phyloP scores from a whole-genome alignment of 768 basidiomycete species.

The Agaricus blazei region DNA sequence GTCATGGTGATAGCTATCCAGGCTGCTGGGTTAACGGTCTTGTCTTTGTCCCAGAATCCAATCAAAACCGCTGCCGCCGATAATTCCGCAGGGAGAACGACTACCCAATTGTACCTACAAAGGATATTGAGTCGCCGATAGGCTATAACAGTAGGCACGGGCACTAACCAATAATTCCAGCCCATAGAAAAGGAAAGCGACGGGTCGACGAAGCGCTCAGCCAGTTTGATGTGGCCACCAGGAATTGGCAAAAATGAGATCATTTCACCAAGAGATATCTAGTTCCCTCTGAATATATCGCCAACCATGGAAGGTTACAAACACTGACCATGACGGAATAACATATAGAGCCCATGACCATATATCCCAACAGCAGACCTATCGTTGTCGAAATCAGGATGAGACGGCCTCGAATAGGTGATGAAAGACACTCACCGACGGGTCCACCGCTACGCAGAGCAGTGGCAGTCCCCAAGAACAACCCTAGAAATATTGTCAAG shows the following conservation, averaged over 20 bases:
- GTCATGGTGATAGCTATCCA: conserved; percentile 79
- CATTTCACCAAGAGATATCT: conserved; percentile 75
- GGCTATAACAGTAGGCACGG: not conserved
- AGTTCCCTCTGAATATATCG: conserved; percentile 1
- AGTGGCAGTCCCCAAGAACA: conserved; percentile 63
- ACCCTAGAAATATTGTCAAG: conserved; percentile 30
- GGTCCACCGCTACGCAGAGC: conserved; percentile 57
- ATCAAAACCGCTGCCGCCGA: conserved; percentile 75
- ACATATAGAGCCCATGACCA: conserved; percentile 60
- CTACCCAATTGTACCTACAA: conserved; percentile 52
- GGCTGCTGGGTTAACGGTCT: conserved; percentile 52
- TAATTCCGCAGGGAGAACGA: conserved; percentile 68
- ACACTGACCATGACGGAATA: conserved; percentile 62
- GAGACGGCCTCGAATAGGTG: not conserved
- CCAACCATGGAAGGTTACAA: not conserved
- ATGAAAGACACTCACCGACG: conserved; percentile 35
- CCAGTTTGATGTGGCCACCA: conserved; percentile 76
- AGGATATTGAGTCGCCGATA: conserved; percentile 22
- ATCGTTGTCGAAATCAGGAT: not conserved
- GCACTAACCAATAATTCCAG: conserved; percentile 41
- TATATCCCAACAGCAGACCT: conserved; percentile 71
- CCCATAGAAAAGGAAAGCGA: conserved; percentile 61
- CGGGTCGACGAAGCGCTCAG: conserved; percentile 78
- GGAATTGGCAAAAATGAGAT: conserved; percentile 72
- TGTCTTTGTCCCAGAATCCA: conserved; percentile 64